Base-by-base conservation (phyloP, 2,329 filamentous ascomycete species). In the Colletotrichum tabaci region DNA sequence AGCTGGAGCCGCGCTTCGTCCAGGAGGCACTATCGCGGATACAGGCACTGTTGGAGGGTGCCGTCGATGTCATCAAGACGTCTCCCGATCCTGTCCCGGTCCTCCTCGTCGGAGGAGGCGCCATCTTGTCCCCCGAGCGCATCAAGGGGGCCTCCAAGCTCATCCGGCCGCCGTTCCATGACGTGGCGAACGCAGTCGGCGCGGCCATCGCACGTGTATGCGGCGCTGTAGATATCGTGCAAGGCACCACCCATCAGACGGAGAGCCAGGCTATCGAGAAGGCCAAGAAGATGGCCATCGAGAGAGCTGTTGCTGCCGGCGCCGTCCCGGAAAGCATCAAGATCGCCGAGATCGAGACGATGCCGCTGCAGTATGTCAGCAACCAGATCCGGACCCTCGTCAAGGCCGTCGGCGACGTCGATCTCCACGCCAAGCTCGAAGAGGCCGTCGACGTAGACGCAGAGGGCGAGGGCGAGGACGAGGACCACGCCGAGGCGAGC, bases 181-280 rank as follows among this genome's bases (percentile, higher is more conserved):
- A 85, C 3, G 88, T 92, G 2, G 90, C 90, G 10, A 92, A 92
- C 75, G 90, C 90, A 0, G 89, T 92, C 12, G 90, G 90, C 2
- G 90, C 90, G 10, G 90, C 90, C 0, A 90, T 89, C 68, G 88
- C 89, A 1, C 82, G 88, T 49, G 88, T 92, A 2, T 90, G 87
- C 69, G 85, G 86, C 1, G 84, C 87, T 0, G 81, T 87, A 12
- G 87, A 89, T 69, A 71, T 72, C 7, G 70, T 72, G 15, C 72
- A 76, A 4, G 69, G 71, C 18, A 75, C 74, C 9, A 66, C 70
- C 8, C 60, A 77, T 50, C 70, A 76, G 53, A 72, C 74, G 8
- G 73, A 74, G 61, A 49, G 52, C 8, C 67, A 76, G 52, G 75
- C 75, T 18, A 73, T 75, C 18, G 73, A 75, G 18, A 67, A 73